Evolutionary conservation across 1,284 basidiomycete species (phyloP).

Genomic region (Leccinum angustisporum): DNA sequence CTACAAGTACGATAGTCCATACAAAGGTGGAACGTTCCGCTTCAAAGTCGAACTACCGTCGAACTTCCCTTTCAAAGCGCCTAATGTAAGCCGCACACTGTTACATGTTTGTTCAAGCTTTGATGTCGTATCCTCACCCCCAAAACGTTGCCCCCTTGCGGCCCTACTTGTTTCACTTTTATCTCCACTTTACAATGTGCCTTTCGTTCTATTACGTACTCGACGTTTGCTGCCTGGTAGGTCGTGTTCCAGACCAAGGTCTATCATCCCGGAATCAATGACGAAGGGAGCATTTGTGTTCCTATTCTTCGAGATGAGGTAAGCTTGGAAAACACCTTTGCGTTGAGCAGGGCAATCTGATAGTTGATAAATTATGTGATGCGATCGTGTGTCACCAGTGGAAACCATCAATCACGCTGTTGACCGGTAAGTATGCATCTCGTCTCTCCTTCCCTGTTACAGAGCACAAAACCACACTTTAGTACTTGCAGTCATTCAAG

Average conservation of each 20-base stretch:
- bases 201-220: slow-evolving; percentile 24
- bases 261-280: slow-evolving; percentile 92
- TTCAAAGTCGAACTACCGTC: slow-evolving; percentile 71
- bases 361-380: slow-evolving; percentile 10
- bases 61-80: slow-evolving; percentile 90
- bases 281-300: slow-evolving; percentile 83
- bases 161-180: slow-evolving; percentile 4
- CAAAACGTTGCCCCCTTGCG: slow-evolving; percentile 26
- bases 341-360: not conserved
- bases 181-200: not conserved
- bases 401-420: slow-evolving; percentile 84
- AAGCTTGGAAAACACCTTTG: slow-evolving; percentile 1
- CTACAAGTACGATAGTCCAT: slow-evolving; percentile 72
- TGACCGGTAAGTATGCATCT: slow-evolving; percentile 51
- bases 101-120: slow-evolving; percentile 2
- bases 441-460: slow-evolving; percentile 1
- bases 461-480: slow-evolving; percentile 8
- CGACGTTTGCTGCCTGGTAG: slow-evolving; percentile 41
- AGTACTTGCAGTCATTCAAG: slow-evolving; percentile 81
- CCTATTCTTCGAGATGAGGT: slow-evolving; percentile 83
- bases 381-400: slow-evolving; percentile 52
- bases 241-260: slow-evolving; percentile 86
- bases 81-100: slow-evolving; percentile 52
- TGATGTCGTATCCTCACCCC: slow-evolving; percentile 18
- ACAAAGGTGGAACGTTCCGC: slow-evolving; percentile 81